Evolutionary conservation across 768 basidiomycete genomes (phyloP), one percentile per base, ranked within the genome.

Genomic region (Macrocybe gigantea): DNA sequence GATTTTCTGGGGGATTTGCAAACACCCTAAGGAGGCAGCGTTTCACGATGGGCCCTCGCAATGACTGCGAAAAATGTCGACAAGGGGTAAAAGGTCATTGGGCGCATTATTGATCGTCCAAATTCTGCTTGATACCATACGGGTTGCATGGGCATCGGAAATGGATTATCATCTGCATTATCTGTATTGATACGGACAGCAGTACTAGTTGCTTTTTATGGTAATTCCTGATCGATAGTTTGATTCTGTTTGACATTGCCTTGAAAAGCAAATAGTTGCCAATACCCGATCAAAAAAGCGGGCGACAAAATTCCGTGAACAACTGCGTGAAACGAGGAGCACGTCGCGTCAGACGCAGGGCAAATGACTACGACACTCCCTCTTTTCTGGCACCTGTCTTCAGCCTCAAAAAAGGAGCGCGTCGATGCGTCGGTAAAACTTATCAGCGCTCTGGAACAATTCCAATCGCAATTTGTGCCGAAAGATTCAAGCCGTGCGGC

Each of bases 301-400:
- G 34, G 38, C n/a, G 36, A 54, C 56, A 56, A 14, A 53, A 35
- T 36, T 38, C 48, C 56, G 52, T 44, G 38, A 45, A 31, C 38
- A 49, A 35, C 33, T 41, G 47, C 45, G 22, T 4, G 22, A 22
- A 55, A 60, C 53, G 56, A 57, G 49, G 45, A 49, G 29, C 33
- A 8, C 5, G 38, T 41, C 36, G 38, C 6, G 48, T 29, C 42
- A 14, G 33, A 34, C 45, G 44, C 39, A 45, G 49, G 51, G 44
- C 53, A 51, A 52, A 89, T 92, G 82, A 80, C 87, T 34, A 93
- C 92, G 43, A 94, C 92, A 33, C 80, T 97, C 47, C 88, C 91
- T 10, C 77, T 96, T 33, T 97, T 93, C 76, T 96, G 93, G 93
- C 75, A 93, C 64, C 74, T 97, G 45, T 94, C 93, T 11, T 90